phyloP scores from a whole-genome alignment of 441 rosid genomes.

The Bruguiera hainesii region DNA sequence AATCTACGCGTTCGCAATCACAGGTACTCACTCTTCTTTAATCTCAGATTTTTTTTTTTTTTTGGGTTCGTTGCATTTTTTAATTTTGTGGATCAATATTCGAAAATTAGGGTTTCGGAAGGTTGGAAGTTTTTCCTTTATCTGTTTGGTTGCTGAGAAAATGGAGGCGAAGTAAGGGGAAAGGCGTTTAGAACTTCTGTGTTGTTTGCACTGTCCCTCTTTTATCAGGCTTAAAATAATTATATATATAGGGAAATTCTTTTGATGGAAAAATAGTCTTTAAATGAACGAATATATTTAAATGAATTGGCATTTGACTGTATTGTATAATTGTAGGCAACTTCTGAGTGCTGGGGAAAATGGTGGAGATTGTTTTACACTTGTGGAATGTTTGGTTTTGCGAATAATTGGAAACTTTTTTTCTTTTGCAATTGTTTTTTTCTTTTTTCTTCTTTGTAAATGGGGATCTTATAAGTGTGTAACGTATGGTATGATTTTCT shows the following conservation, averaged over 20 bases:
- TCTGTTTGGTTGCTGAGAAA: conserved; percentile 3
- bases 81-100: not conserved
- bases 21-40: conserved; percentile 25
- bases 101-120: conserved; percentile 17
- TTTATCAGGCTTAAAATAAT: no score
- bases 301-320: no score
- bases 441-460: not conserved
- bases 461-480: conserved; percentile 1
- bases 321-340: no score
- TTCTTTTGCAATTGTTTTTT: not conserved
- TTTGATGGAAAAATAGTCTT: no score
- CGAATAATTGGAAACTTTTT: not conserved
- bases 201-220: not conserved
- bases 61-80: not conserved
- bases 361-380: no score
- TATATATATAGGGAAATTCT: no score
- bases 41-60: not conserved
- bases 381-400: not conserved
- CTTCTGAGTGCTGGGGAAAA: no score
- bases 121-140: not conserved
- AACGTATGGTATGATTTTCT: not conserved
- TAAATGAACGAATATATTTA: no score
- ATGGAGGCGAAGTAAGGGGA: not conserved
- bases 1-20: not conserved
- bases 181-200: not conserved